Evolutionary conservation across 768 basidiomycete genomes (phyloP).

Genomic region (Suillus fuscotomentosus): DNA sequence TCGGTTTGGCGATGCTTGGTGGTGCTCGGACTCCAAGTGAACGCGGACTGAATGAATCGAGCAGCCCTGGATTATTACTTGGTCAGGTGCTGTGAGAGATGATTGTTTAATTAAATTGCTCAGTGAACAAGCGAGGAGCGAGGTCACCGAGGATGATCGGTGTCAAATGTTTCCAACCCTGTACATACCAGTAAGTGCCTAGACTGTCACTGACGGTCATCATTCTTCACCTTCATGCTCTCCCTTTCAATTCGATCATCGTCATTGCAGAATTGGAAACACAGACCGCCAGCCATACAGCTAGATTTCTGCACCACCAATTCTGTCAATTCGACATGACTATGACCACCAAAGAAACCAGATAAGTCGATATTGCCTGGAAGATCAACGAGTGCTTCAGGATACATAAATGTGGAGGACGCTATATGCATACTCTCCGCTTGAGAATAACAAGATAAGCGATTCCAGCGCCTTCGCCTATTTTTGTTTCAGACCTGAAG

Average conservation of each 20-base stretch:
- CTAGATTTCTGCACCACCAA: not conserved
- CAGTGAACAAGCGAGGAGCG: not conserved
- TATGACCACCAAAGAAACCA: not conserved
- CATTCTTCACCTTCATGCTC: not conserved
- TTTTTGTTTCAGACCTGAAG: slow-evolving; percentile 47
- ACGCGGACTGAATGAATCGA: too few relatives aligned
- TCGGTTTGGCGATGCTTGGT: too few relatives aligned
- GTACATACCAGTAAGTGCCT: not conserved
- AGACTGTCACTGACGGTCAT: not conserved
- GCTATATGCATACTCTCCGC: slow-evolving; percentile 48
- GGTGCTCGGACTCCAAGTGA: too few relatives aligned
- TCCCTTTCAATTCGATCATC: not conserved
- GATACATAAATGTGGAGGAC: slow-evolving; percentile 50
- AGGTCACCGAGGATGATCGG: not conserved
- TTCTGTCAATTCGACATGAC: not conserved
- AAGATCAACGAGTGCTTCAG: slow-evolving; percentile 50
- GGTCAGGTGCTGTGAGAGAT: not conserved
- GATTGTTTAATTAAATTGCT: not conserved
- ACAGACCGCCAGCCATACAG: not conserved
- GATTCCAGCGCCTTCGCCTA: slow-evolving; percentile 47
- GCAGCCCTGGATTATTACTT: not conserved
- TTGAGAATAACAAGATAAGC: slow-evolving; percentile 45
- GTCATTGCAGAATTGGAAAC: not conserved
- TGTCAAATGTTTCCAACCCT: not conserved
- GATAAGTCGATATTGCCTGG: slow-evolving; percentile 35